These are phyloP conservation scores for Globisporangium nunn DNA, from an alignment of 352 stramenopile genomes.

Conservation along the genomic window DNA sequence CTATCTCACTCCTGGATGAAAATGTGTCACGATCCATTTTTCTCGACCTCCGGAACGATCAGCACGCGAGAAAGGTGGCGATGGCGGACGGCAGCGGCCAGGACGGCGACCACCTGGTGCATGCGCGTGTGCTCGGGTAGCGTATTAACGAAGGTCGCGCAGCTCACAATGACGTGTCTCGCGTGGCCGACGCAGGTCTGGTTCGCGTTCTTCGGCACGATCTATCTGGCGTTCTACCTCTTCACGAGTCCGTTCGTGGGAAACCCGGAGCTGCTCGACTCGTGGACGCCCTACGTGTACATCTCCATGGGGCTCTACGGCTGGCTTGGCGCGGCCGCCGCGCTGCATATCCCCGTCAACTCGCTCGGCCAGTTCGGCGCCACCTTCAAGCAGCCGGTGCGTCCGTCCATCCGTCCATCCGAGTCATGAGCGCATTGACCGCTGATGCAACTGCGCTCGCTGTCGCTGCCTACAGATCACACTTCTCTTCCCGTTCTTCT, in stretches of 20 bases:
- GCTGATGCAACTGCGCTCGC: neutral
- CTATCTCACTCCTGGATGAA: neutral
- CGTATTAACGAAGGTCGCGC: too few relatives aligned
- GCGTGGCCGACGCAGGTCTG: conserved; percentile 37
- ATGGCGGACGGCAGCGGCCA: conserved; percentile 1
- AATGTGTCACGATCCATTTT: neutral
- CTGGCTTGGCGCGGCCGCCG: conserved; percentile 74
- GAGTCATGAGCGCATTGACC: too few relatives aligned
- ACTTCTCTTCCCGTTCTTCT: conserved; percentile 84
- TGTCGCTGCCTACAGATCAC: conserved; percentile 37
- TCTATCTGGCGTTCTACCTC: conserved; percentile 86
- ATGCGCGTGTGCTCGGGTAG: neutral
- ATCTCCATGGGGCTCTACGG: conserved; percentile 81
- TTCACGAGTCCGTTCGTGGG: conserved; percentile 85
- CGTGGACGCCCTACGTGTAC: conserved; percentile 86
- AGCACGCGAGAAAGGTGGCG: neutral
- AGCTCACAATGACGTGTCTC: neutral
- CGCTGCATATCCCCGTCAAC: conserved; percentile 67
- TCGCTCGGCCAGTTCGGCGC: conserved; percentile 65
- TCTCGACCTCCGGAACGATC: neutral
- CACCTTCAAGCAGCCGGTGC: conserved; percentile 81
- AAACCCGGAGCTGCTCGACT: conserved; percentile 77
- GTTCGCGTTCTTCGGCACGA: conserved; percentile 73
- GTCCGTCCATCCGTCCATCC: neutral
- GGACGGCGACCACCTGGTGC: conserved; percentile 13